phyloP scores from a whole-genome alignment of 1,284 basidiomycete genomes.

The Waitea zeae region DNA sequence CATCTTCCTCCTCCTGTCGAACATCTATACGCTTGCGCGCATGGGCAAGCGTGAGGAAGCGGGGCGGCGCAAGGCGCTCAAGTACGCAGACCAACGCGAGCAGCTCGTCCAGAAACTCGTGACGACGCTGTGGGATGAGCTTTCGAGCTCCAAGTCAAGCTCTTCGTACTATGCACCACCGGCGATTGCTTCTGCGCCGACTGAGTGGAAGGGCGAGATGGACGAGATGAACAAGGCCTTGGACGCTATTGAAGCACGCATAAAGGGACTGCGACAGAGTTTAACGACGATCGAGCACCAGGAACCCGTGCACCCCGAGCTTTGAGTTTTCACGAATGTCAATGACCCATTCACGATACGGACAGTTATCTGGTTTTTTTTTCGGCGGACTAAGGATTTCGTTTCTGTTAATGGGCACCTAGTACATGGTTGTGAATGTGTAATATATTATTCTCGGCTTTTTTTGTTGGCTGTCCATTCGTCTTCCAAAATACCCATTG shows the following conservation, averaged over 20 bases:
- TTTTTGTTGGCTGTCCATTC: too few species aligned
- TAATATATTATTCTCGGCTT: too few species aligned
- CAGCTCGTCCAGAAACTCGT: conserved; percentile 58
- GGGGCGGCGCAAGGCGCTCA: conserved; percentile 34
- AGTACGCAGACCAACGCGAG: conserved; percentile 46
- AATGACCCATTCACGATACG: too few species aligned
- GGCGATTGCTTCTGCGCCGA: conserved; percentile 10
- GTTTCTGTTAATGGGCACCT: too few species aligned
- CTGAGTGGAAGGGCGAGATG: conserved; percentile 30
- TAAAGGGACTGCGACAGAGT: conserved; percentile 23
- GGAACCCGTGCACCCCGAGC: too few species aligned
- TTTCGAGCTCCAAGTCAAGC: conserved; percentile 24
- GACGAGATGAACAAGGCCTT: conserved; percentile 28
- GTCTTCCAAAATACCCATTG: too few species aligned
- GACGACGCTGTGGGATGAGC: conserved; percentile 50
- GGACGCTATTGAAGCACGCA: conserved; percentile 37
- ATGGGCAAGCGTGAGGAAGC: conserved; percentile 37
- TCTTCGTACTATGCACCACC: too few species aligned
- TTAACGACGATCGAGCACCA: too few species aligned
- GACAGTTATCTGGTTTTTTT: too few species aligned
- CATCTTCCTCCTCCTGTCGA: conserved; percentile 54
- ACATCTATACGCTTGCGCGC: conserved; percentile 52
- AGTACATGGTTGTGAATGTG: too few species aligned
- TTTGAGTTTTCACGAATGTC: too few species aligned
- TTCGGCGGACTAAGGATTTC: too few species aligned